Percentiles rank a stretch among this genome's conserved stretches.
Evolutionary conservation across 495 filamentous ascomycete species (phyloP).

Genomic region (Penicillium malachiteum): DNA sequence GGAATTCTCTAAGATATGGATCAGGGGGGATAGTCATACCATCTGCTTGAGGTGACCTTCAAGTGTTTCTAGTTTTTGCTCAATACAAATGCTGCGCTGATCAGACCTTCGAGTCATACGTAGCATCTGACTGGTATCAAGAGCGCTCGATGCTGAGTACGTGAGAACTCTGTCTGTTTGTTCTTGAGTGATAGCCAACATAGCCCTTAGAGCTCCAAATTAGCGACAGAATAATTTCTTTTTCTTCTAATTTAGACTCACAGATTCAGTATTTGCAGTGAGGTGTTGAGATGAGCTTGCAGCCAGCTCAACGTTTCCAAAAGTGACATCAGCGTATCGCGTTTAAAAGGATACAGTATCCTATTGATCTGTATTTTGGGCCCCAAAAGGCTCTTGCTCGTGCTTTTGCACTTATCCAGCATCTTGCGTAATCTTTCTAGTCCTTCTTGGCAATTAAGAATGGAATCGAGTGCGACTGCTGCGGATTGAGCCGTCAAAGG

Average conservation of each 20-base stretch:
- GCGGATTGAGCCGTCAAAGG: neutral
- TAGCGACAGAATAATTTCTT: neutral
- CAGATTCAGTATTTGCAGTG: slow-evolving; percentile 14
- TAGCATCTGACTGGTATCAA: slow-evolving; percentile 7
- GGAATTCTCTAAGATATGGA: neutral
- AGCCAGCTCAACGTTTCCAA: slow-evolving; percentile 10
- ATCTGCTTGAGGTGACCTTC: slow-evolving; percentile 5
- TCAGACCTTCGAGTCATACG: neutral
- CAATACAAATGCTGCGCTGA: slow-evolving; percentile 4
- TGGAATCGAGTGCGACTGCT: slow-evolving; percentile 6
- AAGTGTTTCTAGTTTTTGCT: slow-evolving; percentile 3
- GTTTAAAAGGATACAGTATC: slow-evolving; percentile 15
- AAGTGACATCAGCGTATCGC: slow-evolving; percentile 9
- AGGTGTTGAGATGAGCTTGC: slow-evolving; percentile 12
- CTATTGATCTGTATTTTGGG: slow-evolving; percentile 10
- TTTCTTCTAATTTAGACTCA: slow-evolving; percentile 2
- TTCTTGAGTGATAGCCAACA: slow-evolving; percentile 1
- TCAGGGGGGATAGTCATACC: neutral
- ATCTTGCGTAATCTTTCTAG: neutral
- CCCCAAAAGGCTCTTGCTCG: neutral
- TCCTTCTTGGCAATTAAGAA: slow-evolving; percentile 7
- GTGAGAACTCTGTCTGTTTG: slow-evolving; percentile 6
- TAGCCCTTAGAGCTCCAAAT: slow-evolving; percentile 4
- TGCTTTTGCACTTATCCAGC: slow-evolving; percentile 5
- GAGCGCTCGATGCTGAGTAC: slow-evolving; percentile 6